Evolutionary conservation across 2,329 filamentous ascomycete genomes (phyloP).

Genomic region (Sporothrix phasma): DNA sequence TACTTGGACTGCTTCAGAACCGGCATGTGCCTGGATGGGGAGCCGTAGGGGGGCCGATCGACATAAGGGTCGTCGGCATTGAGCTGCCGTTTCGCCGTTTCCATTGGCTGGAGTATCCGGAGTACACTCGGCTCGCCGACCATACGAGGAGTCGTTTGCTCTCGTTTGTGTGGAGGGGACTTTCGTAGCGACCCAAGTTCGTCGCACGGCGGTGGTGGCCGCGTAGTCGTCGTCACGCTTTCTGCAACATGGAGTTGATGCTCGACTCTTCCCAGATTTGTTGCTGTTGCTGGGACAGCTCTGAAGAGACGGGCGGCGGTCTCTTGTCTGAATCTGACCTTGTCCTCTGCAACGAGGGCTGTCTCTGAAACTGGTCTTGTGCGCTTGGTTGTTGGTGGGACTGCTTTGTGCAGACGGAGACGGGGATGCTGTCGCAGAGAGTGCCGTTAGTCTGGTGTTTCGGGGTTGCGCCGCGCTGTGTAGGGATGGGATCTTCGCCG

Average conservation of each 20-base stretch:
- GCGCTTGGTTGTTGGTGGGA: not conserved
- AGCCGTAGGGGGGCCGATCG: slow-evolving; percentile 22
- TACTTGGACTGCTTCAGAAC: slow-evolving; percentile 27
- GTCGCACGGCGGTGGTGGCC: not conserved
- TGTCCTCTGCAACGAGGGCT: slow-evolving; percentile 13
- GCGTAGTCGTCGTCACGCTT: slow-evolving; percentile 13
- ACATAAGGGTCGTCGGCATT: slow-evolving; percentile 22
- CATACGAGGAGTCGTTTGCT: slow-evolving; percentile 22
- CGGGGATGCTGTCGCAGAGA: not conserved
- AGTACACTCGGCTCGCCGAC: slow-evolving; percentile 31
- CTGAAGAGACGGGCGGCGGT: slow-evolving; percentile 16
- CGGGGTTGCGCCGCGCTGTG: slow-evolving; percentile 23
- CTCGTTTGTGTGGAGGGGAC: slow-evolving; percentile 18
- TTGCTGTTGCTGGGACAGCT: slow-evolving; percentile 11
- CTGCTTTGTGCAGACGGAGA: slow-evolving; percentile 15
- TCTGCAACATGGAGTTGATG: slow-evolving; percentile 25
- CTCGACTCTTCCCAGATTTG: slow-evolving; percentile 30
- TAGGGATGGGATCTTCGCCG: slow-evolving; percentile 30
- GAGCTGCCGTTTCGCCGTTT: slow-evolving; percentile 19
- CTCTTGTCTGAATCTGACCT: slow-evolving; percentile 22
- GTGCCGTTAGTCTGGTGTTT: slow-evolving; percentile 20
- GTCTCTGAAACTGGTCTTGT: not conserved
- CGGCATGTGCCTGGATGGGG: slow-evolving; percentile 22
- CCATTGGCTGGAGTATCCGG: slow-evolving; percentile 24
- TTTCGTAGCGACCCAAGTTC: slow-evolving; percentile 13